These are phyloP conservation scores for Berberis vulgaris DNA, from an alignment of 164 flowering plant genomes.

Conservation along the genomic window DNA sequence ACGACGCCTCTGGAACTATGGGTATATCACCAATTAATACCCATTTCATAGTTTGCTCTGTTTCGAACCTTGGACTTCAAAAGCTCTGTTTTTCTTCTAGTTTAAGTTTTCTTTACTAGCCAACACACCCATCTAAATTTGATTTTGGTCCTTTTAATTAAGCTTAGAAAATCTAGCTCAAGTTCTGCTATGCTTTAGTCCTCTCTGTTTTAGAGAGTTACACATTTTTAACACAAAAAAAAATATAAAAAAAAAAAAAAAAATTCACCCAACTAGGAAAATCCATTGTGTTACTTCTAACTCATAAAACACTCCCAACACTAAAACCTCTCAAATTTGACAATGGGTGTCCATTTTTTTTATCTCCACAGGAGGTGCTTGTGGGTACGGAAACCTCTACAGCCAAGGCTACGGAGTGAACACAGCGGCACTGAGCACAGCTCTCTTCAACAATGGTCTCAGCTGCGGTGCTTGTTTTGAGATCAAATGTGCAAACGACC, in stretches of 20 bases:
- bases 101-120: neutral
- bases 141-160: too few species aligned
- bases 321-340: neutral
- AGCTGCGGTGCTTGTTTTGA: constrained; percentile 55
- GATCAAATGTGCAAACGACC: constrained; percentile 37
- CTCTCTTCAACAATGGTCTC: constrained; percentile 43
- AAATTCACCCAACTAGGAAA: neutral
- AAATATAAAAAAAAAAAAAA: too few species aligned
- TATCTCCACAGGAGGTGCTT: constrained; percentile 40
- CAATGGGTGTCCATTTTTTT: neutral
- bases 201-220: too few species aligned
- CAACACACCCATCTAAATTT: too few species aligned
- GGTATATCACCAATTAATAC: constrained; percentile 23
- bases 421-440: constrained; percentile 53
- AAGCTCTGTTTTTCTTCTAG: neutral
- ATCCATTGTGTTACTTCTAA: neutral
- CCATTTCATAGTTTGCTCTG: neutral
- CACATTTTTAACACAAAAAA: neutral
- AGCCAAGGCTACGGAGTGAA: constrained; percentile 53
- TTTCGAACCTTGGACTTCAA: neutral
- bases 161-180: too few species aligned
- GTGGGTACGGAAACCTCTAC: constrained; percentile 52
- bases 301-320: neutral
- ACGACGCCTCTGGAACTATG: constrained; percentile 93
- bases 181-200: too few species aligned